Percentiles rank a stretch among this genome's conserved stretches.
phyloP scores from a whole-genome alignment of 1,284 basidiomycete species.

The Malassezia slooffiae region DNA sequence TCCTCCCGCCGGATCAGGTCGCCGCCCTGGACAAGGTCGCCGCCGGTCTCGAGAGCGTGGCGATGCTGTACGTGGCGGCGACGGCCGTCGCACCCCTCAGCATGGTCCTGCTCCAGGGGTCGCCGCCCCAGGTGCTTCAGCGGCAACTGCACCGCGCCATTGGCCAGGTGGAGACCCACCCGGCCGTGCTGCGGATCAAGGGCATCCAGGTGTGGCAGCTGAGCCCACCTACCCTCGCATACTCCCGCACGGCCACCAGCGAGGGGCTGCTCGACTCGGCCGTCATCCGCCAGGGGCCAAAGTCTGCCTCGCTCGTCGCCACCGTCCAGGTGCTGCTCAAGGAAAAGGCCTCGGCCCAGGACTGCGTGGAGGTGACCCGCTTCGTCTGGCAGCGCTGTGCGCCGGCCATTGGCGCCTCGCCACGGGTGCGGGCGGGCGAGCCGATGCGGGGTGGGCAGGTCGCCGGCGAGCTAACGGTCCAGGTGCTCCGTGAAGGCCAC shows the following conservation, averaged over 20 bases:
- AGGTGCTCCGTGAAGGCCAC: constrained; percentile 31
- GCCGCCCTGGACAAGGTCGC: constrained; percentile 44
- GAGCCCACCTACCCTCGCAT: constrained; percentile 34
- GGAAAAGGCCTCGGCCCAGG: constrained; percentile 24
- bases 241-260: constrained; percentile 9
- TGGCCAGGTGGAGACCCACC: constrained; percentile 26
- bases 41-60: constrained; percentile 36
- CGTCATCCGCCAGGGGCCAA: constrained; percentile 21
- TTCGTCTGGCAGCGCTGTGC: constrained; percentile 38
- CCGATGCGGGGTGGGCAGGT: constrained; percentile 27
- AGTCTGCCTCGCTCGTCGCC: constrained; percentile 33
- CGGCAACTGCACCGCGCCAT: constrained; percentile 27
- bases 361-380: constrained; percentile 34
- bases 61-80: constrained; percentile 39
- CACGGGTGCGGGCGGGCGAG: constrained; percentile 30
- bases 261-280: constrained; percentile 20
- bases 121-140: constrained; percentile 24
- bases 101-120: constrained; percentile 38
- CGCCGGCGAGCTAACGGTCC: constrained; percentile 38
- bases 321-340: constrained; percentile 28
- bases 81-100: constrained; percentile 37
- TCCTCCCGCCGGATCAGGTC: constrained; percentile 34
- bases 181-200: constrained; percentile 26
- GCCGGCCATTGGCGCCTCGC: constrained; percentile 28
- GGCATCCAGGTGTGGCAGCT: constrained; percentile 41